Percentiles rank a stretch among this genome's conserved stretches.
Conservation (phyloP, 2,329 filamentous ascomycete genomes). For the Beauveria caledonica region DNA sequence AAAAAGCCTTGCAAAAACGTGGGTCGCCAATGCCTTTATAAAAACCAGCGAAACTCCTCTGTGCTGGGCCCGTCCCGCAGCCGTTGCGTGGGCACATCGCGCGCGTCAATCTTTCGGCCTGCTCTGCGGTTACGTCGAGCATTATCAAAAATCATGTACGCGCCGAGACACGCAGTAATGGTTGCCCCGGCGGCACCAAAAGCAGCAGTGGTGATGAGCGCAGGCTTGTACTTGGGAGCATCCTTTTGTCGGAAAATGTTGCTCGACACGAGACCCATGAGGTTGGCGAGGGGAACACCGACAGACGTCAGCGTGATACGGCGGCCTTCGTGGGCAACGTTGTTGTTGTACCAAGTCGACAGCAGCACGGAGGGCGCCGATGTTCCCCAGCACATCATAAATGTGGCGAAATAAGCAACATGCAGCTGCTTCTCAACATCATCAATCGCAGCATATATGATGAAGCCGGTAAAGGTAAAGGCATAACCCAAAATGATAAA, state of each 20-base stretch:
- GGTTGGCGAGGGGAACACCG: constrained; percentile 65
- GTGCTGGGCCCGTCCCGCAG: constrained; percentile 40
- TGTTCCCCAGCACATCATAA: constrained; percentile 79
- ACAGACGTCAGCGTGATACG: constrained; percentile 63
- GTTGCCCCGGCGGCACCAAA: constrained; percentile 55
- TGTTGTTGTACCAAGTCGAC: constrained; percentile 68
- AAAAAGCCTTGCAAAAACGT: neutral
- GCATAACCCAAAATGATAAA: constrained; percentile 68
- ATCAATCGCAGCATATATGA: constrained; percentile 66
- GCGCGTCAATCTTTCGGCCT: constrained; percentile 37
- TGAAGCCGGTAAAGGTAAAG: constrained; percentile 69
- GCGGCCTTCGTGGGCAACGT: constrained; percentile 67
- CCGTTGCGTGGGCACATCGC: constrained; percentile 41
- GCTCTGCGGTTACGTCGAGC: constrained; percentile 43
- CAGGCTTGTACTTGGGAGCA: constrained; percentile 58
- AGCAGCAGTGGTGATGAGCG: constrained; percentile 54
- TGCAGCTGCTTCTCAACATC: constrained; percentile 51
- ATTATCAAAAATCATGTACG: constrained; percentile 52
- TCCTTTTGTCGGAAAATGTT: constrained; percentile 61
- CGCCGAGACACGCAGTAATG: constrained; percentile 45
- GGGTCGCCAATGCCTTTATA: constrained; percentile 17
- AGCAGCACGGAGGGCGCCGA: constrained; percentile 65
- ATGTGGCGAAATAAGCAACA: constrained; percentile 66
- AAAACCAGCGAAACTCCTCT: constrained; percentile 44
- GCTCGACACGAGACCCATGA: constrained; percentile 63